Evolutionary conservation across 176 grass and related monocot species (phyloP), one percentile per base, ranked within the genome.

Genomic region (Thinopyrum elongatum): DNA sequence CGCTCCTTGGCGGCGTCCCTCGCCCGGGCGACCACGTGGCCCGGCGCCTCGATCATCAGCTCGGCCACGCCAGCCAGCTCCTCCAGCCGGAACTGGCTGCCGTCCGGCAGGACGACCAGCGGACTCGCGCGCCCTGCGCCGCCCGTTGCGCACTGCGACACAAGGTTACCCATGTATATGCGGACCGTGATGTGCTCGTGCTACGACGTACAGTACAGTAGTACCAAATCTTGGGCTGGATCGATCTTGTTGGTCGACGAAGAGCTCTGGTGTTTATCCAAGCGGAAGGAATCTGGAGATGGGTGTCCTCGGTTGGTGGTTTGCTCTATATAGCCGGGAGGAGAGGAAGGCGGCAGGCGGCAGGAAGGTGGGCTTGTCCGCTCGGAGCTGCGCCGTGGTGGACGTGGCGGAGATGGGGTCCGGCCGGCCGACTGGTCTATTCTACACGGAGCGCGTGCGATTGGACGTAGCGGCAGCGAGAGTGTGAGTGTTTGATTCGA

Each of bases 31-130:
- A 91, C 89, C 12, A 89, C 75, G 86, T 94, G 86, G 25, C 89
- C 92, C 12, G 83, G 83, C 31, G 83, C 83, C 68, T 91, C 70
- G 86, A 94, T 80, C 92, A 94, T 94, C 74, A 94, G 76, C 68
- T 94, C 89, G 0, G 86, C 92, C 1, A 69, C 83, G 5, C 39
- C 80, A 1, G 83, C 68, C 75, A 8, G 28, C 25, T 35, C 66
- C 79, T 86, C 83, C 68, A 78, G 23, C 29, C 21, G 23, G 26
- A 34, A 16, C 59, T 66, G 62, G 13, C 41, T 10, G 6, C 92
- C 92, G 55, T 91, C 86, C 25, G 83, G 38, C 51, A 62, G 36
- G 12, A 94, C 34, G 6, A 91, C 31, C 46, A 86, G 16, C n/a
- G 87, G 60, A 4, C 30, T 6, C 10, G 19, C 61, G 39, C 74